These are phyloP conservation scores for Panellus pusillus DNA, from an alignment of 768 basidiomycete genomes.

Conservation along the genomic window DNA sequence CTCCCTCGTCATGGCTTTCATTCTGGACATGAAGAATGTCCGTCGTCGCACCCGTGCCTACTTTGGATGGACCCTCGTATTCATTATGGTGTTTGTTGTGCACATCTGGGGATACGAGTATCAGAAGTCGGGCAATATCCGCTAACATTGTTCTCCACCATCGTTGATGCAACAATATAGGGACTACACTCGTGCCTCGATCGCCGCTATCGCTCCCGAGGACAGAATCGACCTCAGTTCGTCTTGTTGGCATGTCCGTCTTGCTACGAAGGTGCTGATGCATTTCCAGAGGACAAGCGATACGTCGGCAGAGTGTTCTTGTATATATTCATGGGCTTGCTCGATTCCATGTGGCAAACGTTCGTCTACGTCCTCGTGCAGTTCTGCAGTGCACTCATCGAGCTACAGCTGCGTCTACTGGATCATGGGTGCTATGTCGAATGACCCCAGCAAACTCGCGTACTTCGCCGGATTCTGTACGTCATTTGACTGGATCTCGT, in stretches of 20 bases:
- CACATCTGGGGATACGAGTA: conserved; percentile 80
- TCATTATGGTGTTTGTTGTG: conserved; percentile 64
- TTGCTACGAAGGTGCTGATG: neutral
- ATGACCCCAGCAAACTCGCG: conserved; percentile 76
- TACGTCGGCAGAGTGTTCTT: conserved; percentile 61
- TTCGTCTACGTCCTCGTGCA: conserved; percentile 35
- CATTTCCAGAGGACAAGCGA: conserved; percentile 33
- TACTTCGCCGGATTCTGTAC: conserved; percentile 81
- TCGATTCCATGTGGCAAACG: conserved; percentile 87
- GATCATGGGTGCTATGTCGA: conserved; percentile 86
- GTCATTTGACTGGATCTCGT: conserved; percentile 26
- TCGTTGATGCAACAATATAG: conserved; percentile 27
- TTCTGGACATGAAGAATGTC: conserved; percentile 60
- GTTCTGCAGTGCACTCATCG: no score
- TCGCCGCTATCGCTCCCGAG: conserved; percentile 16
- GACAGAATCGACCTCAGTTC: conserved; percentile 16
- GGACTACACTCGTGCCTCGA: conserved; percentile 57
- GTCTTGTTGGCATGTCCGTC: neutral
- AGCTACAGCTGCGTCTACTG: conserved; percentile 44
- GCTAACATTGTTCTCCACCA: neutral
- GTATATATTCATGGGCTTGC: conserved; percentile 71
- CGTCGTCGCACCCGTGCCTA: conserved; percentile 72
- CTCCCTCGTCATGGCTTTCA: conserved; percentile 64
- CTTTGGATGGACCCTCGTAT: conserved; percentile 61
- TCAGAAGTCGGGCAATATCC: conserved; percentile 54